Percentiles rank a stretch among this genome's conserved stretches.
Evolutionary conservation across 257 asterid genomes (phyloP).

Genomic region (Primulina eburnea): DNA sequence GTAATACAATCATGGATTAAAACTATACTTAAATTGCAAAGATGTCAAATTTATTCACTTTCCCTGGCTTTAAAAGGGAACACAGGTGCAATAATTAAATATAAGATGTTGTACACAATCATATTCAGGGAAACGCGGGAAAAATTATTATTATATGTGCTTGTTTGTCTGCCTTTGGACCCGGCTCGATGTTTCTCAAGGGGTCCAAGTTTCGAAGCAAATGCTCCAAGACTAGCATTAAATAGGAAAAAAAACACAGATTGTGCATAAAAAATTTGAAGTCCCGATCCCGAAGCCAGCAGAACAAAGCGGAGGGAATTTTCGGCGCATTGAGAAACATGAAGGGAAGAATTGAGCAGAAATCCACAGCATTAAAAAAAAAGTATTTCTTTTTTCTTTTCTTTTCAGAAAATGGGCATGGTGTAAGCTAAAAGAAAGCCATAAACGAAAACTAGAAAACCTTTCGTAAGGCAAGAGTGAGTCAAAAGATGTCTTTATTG

Average conservation of each 20-base stretch:
- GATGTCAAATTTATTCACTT: neutral
- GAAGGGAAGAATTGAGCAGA: neutral
- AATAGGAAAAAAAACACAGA: neutral
- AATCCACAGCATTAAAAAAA: neutral
- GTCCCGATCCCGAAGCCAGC: neutral
- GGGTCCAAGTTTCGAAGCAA: neutral
- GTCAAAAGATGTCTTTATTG: neutral
- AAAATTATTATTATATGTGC: neutral
- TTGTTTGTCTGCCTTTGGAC: neutral
- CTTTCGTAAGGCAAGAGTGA: neutral
- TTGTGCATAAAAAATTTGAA: too few species aligned
- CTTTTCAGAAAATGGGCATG: neutral
- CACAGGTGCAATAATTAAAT: too few species aligned
- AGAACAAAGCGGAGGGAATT: neutral
- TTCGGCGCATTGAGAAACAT: neutral
- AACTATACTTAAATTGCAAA: neutral
- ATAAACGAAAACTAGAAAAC: neutral
- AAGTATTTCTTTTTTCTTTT: neutral
- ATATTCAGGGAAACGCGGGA: neutral
- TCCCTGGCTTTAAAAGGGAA: neutral
- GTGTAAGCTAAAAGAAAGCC: neutral
- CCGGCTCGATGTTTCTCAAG: neutral
- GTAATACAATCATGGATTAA: neutral
- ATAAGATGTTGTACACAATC: neutral
- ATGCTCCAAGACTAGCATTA: neutral